Evolutionary conservation across 2,329 filamentous ascomycete species (phyloP), one percentile per base, ranked within the genome.

Genomic region (Sporothrix euskadiensis): DNA sequence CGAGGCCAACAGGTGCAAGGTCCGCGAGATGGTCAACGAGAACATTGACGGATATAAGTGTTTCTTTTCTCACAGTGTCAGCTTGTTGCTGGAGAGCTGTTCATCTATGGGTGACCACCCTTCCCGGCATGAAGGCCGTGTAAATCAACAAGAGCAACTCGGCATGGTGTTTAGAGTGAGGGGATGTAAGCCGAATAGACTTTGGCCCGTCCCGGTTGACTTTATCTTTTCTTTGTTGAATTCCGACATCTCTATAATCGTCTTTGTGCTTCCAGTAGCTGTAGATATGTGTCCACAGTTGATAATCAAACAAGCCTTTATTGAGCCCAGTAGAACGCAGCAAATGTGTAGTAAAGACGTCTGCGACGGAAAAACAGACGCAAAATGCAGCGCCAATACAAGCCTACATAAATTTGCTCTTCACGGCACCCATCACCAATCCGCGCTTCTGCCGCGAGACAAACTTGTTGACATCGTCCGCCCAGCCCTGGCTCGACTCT

Each of bases 381-480:
- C 12, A 61, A 39, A 32, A n/a, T 19, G 44, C 14, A 49, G 3
- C 44, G 44, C 32, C 19, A 19, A 35, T 5, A 10, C 9, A 47
- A 69, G 7, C 26, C 68, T 57, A 73, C 35, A 16, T 49, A 61
- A 89, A 90, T 78, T 89, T 89, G 79, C 88, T 85, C 79, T 88
- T 90, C 22, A 91, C 82, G 74, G 87, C 85, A 0, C 94, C 93
- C 77, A 97, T 83, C 16, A 97, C 85, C 76, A 96, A 85, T 76
- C 93, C 94, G 80, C 90, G 89, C 87, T 98, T 98, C 84, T 98
- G 95, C 83, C 91, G 91, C 73, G 86, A 88, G 4, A 97, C 91
- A 81, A 89, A 98, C 81, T 97, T 98, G 78, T 89, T 91, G 71
- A 97, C 94, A 80, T 97, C 94, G 44, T 94, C 89, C 16, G 94